A percentile compares a stretch with the other conserved stretches of the same genome.
Evolutionary conservation across 495 filamentous ascomycete genomes (phyloP).

Genomic region (Penicillium simplicissimum): DNA sequence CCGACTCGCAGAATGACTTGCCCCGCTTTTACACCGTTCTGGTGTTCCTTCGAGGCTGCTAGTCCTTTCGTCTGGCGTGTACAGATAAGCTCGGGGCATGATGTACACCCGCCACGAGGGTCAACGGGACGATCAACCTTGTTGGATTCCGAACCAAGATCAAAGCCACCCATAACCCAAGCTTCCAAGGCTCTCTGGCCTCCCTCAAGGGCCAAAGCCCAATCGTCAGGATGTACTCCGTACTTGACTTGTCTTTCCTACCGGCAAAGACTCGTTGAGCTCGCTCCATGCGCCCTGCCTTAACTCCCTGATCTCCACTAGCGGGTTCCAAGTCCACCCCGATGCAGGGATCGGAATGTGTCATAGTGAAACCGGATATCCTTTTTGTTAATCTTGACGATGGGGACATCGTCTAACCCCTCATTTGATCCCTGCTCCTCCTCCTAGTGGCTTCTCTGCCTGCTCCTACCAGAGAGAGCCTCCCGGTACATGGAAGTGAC

Average conservation of each 20-base stretch:
- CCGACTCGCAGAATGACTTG: not conserved
- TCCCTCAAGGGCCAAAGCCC: not conserved
- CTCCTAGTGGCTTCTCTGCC: conserved; percentile 2
- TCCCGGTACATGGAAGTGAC: not conserved
- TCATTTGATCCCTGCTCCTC: conserved; percentile 32
- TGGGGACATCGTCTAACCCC: conserved; percentile 18
- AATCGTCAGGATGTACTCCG: not conserved
- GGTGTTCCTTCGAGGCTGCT: not conserved
- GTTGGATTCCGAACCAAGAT: conserved; percentile 18
- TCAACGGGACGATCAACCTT: conserved; percentile 38
- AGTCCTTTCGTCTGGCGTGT: not conserved
- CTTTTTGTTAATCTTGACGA: conserved; percentile 14
- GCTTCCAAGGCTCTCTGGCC: not conserved
- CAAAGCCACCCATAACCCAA: not conserved
- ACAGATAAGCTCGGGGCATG: conserved; percentile 24
- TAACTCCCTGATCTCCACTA: conserved; percentile 18
- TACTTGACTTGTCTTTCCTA: not conserved
- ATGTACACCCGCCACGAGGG: conserved; percentile 23
- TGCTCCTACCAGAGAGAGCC: conserved; percentile 10
- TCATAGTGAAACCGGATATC: conserved; percentile 23
- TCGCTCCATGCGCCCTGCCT: not conserved
- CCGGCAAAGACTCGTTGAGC: not conserved
- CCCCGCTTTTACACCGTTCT: not conserved
- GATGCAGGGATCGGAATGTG: conserved; percentile 28
- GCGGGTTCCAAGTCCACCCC: conserved; percentile 14